Conservation (phyloP, 805 yeast species). For the Metschnikowia borealis region DNA sequence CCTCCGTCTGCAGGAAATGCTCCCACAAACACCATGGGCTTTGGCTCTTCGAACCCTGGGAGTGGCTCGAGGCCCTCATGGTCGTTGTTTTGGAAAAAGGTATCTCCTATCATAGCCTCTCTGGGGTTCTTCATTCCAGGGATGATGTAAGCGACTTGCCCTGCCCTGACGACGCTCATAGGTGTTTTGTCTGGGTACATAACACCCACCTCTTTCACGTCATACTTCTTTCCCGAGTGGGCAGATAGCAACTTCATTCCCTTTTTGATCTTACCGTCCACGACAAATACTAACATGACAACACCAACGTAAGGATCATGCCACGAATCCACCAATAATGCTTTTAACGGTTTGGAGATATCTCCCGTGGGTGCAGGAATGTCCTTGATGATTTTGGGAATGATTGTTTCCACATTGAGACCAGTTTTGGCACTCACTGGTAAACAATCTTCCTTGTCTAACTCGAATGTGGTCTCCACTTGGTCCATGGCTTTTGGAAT, state of each 20-base stretch:
- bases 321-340: conserved; percentile 95
- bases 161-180: conserved; percentile 65
- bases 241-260: conserved; percentile 78
- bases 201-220: conserved; percentile 88
- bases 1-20: conserved; percentile 96
- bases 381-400: conserved; percentile 76
- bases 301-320: conserved; percentile 92
- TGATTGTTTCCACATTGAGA: conserved; percentile 64
- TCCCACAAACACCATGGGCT: conserved; percentile 98
- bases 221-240: conserved; percentile 72
- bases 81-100: conserved; percentile 62
- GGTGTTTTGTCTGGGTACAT: conserved; percentile 87
- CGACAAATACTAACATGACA: conserved; percentile 75
- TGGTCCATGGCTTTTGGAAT: conserved; percentile 77
- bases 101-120: conserved; percentile 91
- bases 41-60: conserved; percentile 94
- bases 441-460: conserved; percentile 67
- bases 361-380: conserved; percentile 78
- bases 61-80: conserved; percentile 62
- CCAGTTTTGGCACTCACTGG: conserved; percentile 94
- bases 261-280: conserved; percentile 72
- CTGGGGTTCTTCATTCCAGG: conserved; percentile 88
- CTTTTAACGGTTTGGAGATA: conserved; percentile 51
- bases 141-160: conserved; percentile 93
- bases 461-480: conserved; percentile 78